phyloP scores from a whole-genome alignment of 2,329 filamentous ascomycete genomes.

The Thermoascus crustaceus region DNA sequence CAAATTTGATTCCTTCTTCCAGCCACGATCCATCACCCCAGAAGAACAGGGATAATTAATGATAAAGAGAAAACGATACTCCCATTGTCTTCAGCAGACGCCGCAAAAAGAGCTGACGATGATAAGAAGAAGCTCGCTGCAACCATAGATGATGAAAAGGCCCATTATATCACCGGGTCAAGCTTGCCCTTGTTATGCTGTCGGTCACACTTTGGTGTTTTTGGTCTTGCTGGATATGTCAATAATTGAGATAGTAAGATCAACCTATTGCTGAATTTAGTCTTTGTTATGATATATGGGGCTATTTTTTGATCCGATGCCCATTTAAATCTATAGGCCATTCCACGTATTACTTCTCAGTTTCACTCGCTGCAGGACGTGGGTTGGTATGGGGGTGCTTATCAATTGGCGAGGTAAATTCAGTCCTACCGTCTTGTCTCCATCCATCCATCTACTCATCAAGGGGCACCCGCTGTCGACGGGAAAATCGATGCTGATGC shows the following conservation, averaged over 20 bases:
- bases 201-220: not conserved
- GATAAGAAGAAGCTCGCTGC: too few species aligned
- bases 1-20: too few species aligned
- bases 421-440: not conserved
- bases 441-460: slow-evolving; percentile 24
- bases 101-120: too few species aligned
- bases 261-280: not conserved
- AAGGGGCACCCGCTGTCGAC: slow-evolving; percentile 45
- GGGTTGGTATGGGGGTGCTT: slow-evolving; percentile 19
- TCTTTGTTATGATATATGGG: not conserved
- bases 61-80: too few species aligned
- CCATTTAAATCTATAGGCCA: slow-evolving; percentile 23
- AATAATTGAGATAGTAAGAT: not conserved
- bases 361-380: slow-evolving; percentile 17
- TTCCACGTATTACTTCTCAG: slow-evolving; percentile 39
- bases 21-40: too few species aligned
- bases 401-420: slow-evolving; percentile 27
- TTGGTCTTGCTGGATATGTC: not conserved
- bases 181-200: not conserved
- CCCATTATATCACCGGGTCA: not conserved
- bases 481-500: slow-evolving; percentile 29
- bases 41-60: too few species aligned
- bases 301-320: not conserved
- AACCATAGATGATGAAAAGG: not conserved
- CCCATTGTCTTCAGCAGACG: too few species aligned